Evolutionary conservation across 306 rosid genomes (phyloP).

Genomic region (Luffa acutangula): DNA sequence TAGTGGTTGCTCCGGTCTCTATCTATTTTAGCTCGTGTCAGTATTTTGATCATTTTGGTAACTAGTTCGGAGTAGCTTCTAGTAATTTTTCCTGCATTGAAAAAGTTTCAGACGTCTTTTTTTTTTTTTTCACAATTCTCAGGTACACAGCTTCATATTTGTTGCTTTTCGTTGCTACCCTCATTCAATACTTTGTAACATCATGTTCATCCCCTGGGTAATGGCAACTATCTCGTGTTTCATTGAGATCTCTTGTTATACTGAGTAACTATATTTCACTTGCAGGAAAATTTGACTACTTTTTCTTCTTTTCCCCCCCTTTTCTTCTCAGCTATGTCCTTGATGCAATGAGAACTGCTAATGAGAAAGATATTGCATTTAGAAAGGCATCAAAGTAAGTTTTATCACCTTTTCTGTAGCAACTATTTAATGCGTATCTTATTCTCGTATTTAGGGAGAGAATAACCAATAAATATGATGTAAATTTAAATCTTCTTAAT

Average conservation of each 20-base stretch:
- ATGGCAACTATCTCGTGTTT: constrained; percentile 13
- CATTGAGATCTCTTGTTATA: constrained; percentile 10
- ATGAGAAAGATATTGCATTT: constrained; percentile 32
- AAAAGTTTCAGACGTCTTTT: neutral
- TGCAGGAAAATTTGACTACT: constrained; percentile 6
- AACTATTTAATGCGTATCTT: neutral
- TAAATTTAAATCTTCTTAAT: constrained; percentile 15
- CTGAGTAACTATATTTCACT: neutral
- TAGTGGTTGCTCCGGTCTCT: neutral
- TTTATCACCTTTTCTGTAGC: neutral
- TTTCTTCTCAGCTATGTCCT: constrained; percentile 43
- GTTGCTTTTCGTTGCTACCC: constrained; percentile 51
- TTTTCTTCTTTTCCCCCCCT: neutral
- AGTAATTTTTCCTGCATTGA: neutral
- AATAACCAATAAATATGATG: neutral
- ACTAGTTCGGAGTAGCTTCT: neutral
- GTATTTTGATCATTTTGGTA: neutral
- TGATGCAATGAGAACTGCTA: constrained; percentile 55
- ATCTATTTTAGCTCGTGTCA: neutral
- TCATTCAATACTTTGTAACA: constrained; percentile 67
- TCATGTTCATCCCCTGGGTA: constrained; percentile 94
- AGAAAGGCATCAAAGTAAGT: constrained; percentile 54
- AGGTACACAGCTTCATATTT: constrained; percentile 67
- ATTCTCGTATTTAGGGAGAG: neutral
- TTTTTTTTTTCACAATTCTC: constrained; percentile 17